Percentiles rank a stretch among this genome's conserved stretches.
Conservation (phyloP, 2,329 filamentous ascomycete genomes). For the Aureobasidium sp. region DNA sequence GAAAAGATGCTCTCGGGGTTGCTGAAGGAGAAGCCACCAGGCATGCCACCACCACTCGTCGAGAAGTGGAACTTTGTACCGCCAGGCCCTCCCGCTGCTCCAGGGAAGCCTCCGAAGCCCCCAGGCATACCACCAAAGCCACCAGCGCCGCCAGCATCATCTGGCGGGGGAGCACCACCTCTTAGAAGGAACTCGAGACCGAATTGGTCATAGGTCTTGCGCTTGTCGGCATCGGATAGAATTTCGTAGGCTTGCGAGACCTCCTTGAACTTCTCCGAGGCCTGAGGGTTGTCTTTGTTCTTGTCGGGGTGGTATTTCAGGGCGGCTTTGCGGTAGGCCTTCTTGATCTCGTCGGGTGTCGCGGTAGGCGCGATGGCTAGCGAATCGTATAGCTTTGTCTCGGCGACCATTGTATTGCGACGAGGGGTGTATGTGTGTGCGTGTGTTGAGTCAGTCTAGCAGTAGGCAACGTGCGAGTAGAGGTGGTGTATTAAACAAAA, state of each 20-base stretch:
- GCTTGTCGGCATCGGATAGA: slow-evolving; percentile 91
- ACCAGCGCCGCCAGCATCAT: slow-evolving; percentile 38
- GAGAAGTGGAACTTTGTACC: slow-evolving; percentile 56
- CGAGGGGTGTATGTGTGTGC: background rate
- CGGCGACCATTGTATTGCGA: slow-evolving; percentile 66
- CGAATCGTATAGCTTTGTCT: slow-evolving; percentile 90
- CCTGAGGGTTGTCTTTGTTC: slow-evolving; percentile 82
- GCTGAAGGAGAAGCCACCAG: slow-evolving; percentile 56
- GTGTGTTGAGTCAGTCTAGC: background rate
- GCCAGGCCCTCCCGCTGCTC: slow-evolving; percentile 35
- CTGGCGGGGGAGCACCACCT: slow-evolving; percentile 62
- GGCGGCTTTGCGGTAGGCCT: slow-evolving; percentile 83
- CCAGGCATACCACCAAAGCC: slow-evolving; percentile 52
- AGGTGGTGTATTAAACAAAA: background rate
- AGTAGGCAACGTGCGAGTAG: background rate
- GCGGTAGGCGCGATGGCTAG: slow-evolving; percentile 72
- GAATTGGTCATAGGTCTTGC: slow-evolving; percentile 89
- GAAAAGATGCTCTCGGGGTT: slow-evolving; percentile 77
- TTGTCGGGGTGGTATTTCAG: slow-evolving; percentile 87
- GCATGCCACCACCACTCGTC: slow-evolving; percentile 41
- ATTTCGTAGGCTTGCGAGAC: slow-evolving; percentile 97
- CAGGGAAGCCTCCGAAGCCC: slow-evolving; percentile 26
- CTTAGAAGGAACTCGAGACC: slow-evolving; percentile 87
- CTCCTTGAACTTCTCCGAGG: slow-evolving; percentile 94
- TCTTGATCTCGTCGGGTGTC: slow-evolving; percentile 91